Conservation (phyloP, 2,329 filamentous ascomycete genomes). For the Sarocladium strictum region DNA sequence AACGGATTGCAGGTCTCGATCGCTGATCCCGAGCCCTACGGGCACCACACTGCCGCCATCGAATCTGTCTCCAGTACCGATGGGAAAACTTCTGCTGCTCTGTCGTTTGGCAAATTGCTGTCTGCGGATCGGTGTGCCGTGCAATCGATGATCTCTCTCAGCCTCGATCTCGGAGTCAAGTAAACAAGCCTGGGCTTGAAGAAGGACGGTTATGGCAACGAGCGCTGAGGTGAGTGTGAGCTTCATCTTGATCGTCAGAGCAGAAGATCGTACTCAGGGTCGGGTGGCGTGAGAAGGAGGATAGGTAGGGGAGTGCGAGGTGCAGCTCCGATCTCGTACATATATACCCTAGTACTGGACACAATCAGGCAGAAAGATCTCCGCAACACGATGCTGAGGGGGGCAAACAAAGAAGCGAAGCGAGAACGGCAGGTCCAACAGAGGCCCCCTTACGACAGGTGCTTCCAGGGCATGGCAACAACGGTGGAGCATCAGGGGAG, state of each 20-base stretch:
- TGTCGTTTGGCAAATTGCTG: conserved; percentile 3
- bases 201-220: not conserved
- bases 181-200: conserved; percentile 4
- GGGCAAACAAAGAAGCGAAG: not conserved
- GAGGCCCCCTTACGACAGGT: not conserved
- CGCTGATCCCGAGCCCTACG: conserved; percentile 24
- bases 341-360: not conserved
- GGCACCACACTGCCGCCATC: conserved; percentile 29
- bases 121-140: conserved; percentile 4
- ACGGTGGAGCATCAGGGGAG: not conserved
- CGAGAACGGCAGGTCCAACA: not conserved
- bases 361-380: not conserved
- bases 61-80: conserved; percentile 38
- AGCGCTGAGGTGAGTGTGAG: not conserved
- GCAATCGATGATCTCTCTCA: conserved; percentile 5
- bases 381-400: not conserved
- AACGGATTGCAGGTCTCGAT: conserved; percentile 33
- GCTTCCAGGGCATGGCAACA: not conserved
- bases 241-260: not conserved
- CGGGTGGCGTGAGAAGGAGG: not conserved
- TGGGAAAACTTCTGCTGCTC: conserved; percentile 18
- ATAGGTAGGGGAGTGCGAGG: not conserved
- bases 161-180: conserved; percentile 8
- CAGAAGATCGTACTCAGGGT: too few relatives aligned
- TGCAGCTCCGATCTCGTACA: not conserved